phyloP scores from a whole-genome alignment of 2,329 filamentous ascomycete species.

The Phialemoniopsis sp. region DNA sequence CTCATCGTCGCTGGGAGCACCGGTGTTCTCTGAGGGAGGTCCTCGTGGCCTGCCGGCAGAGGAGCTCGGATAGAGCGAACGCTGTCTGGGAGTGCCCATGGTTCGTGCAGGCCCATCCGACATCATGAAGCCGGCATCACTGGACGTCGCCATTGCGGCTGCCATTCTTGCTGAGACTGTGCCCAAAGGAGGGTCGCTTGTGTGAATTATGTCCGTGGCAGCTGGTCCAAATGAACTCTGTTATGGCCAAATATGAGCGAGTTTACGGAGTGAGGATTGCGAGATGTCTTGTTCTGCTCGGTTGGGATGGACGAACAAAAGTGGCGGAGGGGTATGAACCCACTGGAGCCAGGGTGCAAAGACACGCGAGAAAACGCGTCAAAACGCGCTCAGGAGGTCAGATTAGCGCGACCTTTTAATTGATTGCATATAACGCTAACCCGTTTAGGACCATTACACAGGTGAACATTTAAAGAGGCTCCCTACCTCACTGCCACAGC shows the following conservation, averaged over 20 bases:
- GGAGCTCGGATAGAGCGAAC: conserved; percentile 41
- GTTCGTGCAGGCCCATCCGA: conserved; percentile 47
- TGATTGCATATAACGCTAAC: conserved; percentile 4
- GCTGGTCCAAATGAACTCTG: too few relatives aligned
- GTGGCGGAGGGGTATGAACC: too few relatives aligned
- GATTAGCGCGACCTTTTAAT: conserved; percentile 2
- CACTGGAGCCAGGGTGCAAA: too few relatives aligned
- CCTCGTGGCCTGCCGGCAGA: conserved; percentile 49
- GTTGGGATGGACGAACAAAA: not conserved
- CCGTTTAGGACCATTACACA: not conserved
- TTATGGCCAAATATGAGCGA: not conserved
- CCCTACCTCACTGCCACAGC: too few relatives aligned
- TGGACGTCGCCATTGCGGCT: conserved; percentile 44
- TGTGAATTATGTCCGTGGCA: too few relatives aligned
- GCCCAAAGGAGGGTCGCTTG: not conserved
- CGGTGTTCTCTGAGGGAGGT: conserved; percentile 60
- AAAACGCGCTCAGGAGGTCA: conserved; percentile 10
- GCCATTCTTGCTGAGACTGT: conserved; percentile 8
- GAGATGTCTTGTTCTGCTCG: too few relatives aligned
- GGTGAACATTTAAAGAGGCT: too few relatives aligned
- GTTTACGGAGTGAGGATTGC: too few relatives aligned
- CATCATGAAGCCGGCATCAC: conserved; percentile 53
- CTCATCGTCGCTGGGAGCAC: conserved; percentile 58
- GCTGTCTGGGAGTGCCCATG: conserved; percentile 36
- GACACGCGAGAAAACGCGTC: conserved; percentile 8